Conservation (phyloP, 1,284 basidiomycete genomes). For the Athelia sp. region DNA sequence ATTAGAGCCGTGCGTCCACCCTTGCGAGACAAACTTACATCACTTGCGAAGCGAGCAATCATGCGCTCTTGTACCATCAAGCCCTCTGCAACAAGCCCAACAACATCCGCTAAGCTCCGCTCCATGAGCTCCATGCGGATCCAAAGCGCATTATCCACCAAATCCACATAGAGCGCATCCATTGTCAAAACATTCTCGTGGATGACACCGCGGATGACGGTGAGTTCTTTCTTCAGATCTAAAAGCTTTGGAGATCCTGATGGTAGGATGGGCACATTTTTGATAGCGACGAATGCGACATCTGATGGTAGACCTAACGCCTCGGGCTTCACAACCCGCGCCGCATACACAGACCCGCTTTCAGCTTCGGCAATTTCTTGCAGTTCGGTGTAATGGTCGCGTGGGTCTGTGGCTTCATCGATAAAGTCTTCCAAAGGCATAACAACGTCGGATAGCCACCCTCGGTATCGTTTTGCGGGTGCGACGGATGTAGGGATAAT, state of each 20-base stretch:
- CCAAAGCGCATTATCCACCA: slow-evolving; percentile 67
- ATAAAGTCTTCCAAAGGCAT: slow-evolving; percentile 60
- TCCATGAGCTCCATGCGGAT: slow-evolving; percentile 85
- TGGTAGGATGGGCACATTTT: slow-evolving; percentile 58
- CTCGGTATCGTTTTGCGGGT: slow-evolving; percentile 37
- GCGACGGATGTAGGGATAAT: too few relatives aligned
- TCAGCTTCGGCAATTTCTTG: slow-evolving; percentile 78
- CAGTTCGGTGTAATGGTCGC: slow-evolving; percentile 55
- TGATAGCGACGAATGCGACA: slow-evolving; percentile 62
- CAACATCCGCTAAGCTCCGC: slow-evolving; percentile 72
- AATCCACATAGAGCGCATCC: slow-evolving; percentile 65
- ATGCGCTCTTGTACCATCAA: slow-evolving; percentile 58
- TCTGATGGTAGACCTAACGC: slow-evolving; percentile 32
- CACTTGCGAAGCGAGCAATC: slow-evolving; percentile 65
- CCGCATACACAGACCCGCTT: slow-evolving; percentile 67
- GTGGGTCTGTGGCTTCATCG: slow-evolving; percentile 53
- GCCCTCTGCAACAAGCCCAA: slow-evolving; percentile 55
- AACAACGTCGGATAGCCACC: slow-evolving; percentile 55
- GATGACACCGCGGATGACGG: slow-evolving; percentile 46
- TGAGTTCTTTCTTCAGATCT: slow-evolving; percentile 57
- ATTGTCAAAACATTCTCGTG: slow-evolving; percentile 60
- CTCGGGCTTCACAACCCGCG: slow-evolving; percentile 37
- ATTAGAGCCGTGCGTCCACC: slow-evolving; percentile 1
- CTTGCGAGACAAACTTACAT: slow-evolving; percentile 43
- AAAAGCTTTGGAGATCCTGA: slow-evolving; percentile 54